A percentile compares a stretch with the other conserved stretches of the same genome.
Evolutionary conservation across 106 monocot genomes (phyloP).

Genomic region (Acanthochlamys bracteata): DNA sequence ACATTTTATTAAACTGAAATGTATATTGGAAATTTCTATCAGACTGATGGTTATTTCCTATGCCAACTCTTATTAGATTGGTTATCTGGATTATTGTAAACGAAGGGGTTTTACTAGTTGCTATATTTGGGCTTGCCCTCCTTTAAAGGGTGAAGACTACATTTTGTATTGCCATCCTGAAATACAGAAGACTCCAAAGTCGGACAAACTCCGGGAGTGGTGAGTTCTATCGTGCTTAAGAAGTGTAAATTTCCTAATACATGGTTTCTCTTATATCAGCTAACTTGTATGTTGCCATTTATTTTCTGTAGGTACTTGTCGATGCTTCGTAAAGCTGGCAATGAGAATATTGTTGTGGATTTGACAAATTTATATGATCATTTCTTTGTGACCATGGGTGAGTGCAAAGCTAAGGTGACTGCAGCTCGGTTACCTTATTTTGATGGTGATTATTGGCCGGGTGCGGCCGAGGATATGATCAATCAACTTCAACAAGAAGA

Average conservation of each 20-base stretch:
- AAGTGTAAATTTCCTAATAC: background rate
- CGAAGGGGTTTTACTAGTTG: conserved; percentile 94
- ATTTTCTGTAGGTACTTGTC: background rate
- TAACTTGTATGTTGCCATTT: background rate
- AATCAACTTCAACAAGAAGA: conserved; percentile 11
- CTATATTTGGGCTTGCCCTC: conserved; percentile 99
- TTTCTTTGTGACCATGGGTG: background rate
- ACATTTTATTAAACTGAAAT: background rate
- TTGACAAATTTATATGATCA: conserved; percentile 8
- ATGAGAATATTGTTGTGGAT: conserved; percentile 7
- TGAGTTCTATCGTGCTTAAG: background rate
- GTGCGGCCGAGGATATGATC: conserved; percentile 20
- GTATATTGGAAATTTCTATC: background rate
- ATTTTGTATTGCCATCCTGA: conserved; percentile 99
- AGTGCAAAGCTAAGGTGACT: background rate
- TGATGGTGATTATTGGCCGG: conserved; percentile 20
- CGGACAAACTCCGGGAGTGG: conserved; percentile 68
- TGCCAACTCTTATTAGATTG: conserved; percentile 50
- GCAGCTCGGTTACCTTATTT: conserved; percentile 8
- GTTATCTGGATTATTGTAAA: conserved; percentile 99
- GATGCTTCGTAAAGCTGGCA: conserved; percentile 1
- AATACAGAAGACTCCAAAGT: conserved; percentile 99
- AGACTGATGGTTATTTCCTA: background rate
- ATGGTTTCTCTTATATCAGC: background rate
- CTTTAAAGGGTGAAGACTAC: conserved; percentile 97